phyloP scores from a whole-genome alignment of 371 early-diverging fungal species.

The Saksenaea oblongispora region DNA sequence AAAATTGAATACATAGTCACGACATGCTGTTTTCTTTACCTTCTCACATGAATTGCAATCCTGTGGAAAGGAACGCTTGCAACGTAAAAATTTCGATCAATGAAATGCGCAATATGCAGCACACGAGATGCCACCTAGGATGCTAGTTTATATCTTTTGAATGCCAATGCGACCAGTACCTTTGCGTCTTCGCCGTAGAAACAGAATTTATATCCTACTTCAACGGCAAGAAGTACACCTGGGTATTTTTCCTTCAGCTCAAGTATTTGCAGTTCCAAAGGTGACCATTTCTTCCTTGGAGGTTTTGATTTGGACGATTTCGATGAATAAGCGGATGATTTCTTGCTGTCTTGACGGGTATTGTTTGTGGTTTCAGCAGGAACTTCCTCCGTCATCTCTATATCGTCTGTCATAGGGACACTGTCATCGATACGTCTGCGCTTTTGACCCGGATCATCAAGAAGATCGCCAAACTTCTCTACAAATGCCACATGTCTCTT shows the following conservation, averaged over 20 bases:
- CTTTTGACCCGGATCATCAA: conserved; percentile 14
- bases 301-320: conserved; percentile 9
- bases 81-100: conserved; percentile 77
- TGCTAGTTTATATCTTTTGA: conserved; percentile 14
- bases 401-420: not conserved
- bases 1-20: not conserved
- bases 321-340: not conserved
- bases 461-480: conserved; percentile 26
- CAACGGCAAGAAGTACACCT: conserved; percentile 74
- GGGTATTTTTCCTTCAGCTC: conserved; percentile 73
- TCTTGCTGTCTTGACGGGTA: not conserved
- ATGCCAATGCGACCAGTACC: conserved; percentile 20
- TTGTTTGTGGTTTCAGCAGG: not conserved
- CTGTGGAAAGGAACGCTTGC: conserved; percentile 83
- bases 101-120: conserved; percentile 77
- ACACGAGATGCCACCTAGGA: conserved; percentile 64
- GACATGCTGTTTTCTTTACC: conserved; percentile 49
- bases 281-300: conserved; percentile 62
- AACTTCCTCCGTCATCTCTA: not conserved
- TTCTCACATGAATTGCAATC: conserved; percentile 73
- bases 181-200: conserved; percentile 82
- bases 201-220: conserved; percentile 89
- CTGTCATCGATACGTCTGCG: conserved; percentile 14
- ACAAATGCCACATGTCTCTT: conserved; percentile 29
- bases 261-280: conserved; percentile 79